Percentiles rank a stretch among this genome's conserved stretches.
Evolutionary conservation across 177 flowering plant genomes (phyloP).

Genomic region (Vitis hybrid): DNA sequence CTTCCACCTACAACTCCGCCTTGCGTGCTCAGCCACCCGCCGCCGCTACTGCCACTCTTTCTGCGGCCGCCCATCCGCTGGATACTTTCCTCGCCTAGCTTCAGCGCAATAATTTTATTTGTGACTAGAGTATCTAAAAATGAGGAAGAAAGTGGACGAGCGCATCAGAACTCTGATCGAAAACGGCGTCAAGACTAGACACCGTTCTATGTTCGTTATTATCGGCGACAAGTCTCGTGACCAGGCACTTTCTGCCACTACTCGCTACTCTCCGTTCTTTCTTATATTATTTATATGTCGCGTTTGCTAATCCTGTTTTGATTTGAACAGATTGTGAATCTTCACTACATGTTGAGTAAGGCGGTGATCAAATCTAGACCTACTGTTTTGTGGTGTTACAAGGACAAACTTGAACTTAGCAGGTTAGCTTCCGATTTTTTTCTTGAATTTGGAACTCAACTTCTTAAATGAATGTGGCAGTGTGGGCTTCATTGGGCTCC

Average conservation of each 20-base stretch:
- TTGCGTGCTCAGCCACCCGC: too few species aligned
- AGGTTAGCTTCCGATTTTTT: conserved; percentile 39
- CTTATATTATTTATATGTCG: neutral
- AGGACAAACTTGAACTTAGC: conserved; percentile 81
- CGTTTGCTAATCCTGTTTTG: neutral
- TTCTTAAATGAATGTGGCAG: neutral
- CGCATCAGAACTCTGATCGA: conserved; percentile 84
- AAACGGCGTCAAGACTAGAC: conserved; percentile 76
- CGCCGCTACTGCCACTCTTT: too few species aligned
- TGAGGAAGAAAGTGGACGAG: conserved; percentile 97
- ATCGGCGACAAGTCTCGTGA: conserved; percentile 88
- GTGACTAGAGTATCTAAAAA: conserved; percentile 14
- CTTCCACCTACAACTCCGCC: too few species aligned
- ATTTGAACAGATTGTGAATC: conserved; percentile 72
- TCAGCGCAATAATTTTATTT: neutral
- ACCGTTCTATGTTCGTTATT: conserved; percentile 84
- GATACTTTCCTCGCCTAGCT: too few species aligned
- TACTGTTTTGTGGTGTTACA: conserved; percentile 91
- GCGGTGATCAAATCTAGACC: conserved; percentile 61
- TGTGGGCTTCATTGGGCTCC: too few species aligned
- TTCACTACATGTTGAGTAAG: conserved; percentile 72
- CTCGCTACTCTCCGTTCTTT: neutral
- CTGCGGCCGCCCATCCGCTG: too few species aligned
- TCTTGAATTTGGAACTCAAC: neutral
- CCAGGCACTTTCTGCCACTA: conserved; percentile 43